Evolutionary conservation across 208 protist species (phyloP).

Genomic region (Angomonas ambiguus): DNA sequence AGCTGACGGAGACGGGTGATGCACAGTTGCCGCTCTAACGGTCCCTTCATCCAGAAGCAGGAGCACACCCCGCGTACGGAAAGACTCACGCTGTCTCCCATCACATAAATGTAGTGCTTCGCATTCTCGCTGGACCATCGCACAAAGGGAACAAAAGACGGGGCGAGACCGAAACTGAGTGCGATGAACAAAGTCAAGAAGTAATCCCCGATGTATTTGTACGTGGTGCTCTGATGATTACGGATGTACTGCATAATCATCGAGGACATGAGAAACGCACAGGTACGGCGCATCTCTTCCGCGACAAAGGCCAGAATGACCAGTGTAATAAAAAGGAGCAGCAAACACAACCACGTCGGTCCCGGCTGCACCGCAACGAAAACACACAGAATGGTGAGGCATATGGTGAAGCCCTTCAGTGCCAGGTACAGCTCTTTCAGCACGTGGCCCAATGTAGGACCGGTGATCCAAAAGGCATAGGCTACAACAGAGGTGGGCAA

Average conservation of each 20-base stretch:
- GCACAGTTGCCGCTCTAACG: constrained; percentile 70
- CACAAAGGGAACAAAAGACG: constrained; percentile 79
- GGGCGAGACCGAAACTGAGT: constrained; percentile 59
- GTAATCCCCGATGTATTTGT: constrained; percentile 64
- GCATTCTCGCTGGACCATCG: constrained; percentile 81
- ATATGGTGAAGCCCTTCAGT: constrained; percentile 71
- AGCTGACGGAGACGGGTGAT: constrained; percentile 73
- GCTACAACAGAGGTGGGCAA: constrained; percentile 60
- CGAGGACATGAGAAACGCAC: constrained; percentile 57
- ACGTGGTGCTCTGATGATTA: constrained; percentile 36
- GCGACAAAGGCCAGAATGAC: constrained; percentile 60
- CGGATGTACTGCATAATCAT: constrained; percentile 73
- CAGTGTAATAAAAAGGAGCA: constrained; percentile 63
- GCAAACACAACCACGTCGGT: constrained; percentile 53
- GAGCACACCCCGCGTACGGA: constrained; percentile 66
- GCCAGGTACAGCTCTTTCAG: constrained; percentile 62
- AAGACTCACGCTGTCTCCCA: constrained; percentile 76
- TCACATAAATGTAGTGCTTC: constrained; percentile 54
- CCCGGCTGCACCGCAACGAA: constrained; percentile 56
- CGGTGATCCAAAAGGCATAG: constrained; percentile 80
- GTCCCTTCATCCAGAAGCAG: constrained; percentile 68
- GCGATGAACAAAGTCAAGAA: constrained; percentile 74
- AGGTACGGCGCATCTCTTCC: constrained; percentile 68
- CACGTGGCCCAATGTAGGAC: constrained; percentile 78
- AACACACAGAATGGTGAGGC: constrained; percentile 46